Evolutionary conservation across 2,329 filamentous ascomycete genomes (phyloP), one percentile per base, ranked within the genome.

Genomic region (Fusarium sp.): DNA sequence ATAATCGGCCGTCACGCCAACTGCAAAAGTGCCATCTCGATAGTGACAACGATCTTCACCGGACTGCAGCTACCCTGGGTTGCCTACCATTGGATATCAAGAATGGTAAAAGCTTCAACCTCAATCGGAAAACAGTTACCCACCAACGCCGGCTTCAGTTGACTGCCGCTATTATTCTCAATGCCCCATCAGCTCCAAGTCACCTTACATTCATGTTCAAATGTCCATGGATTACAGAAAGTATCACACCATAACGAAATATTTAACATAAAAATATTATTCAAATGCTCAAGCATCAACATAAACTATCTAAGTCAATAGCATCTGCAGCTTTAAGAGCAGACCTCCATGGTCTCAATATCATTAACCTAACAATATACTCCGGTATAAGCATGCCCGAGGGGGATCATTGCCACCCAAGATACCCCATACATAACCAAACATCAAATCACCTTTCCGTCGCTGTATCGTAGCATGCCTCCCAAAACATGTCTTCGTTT

Each of bases 401-500:
- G 46, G 55, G 60, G 67, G 70, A 64, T 62, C 62, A 61, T 67
- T 67, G 58, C 61, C 65, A 31, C 67, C 65, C 54, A 60, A 58
- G 20, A 65, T 74, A 64, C 54, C 63, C 63, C 53, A 61, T 65
- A 66, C 53, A 66, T 68, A 63, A 65, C 60, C 56, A 70, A 68
- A 72, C 56, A 65, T 47, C 59, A 64, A 65, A 78, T 75, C 74
- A 79, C 60, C 62, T 68, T 73, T 60, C 69, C 50, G 41, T 50
- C 62, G 56, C 65, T 65, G 42, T 62, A 70, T 75, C 67, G 53
- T 72, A 65, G 63, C 74, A 66, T 75, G 56, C 60, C 67, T 65
- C 68, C 65, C 57, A 57, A 67, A 74, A 69, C 77, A 70, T 79
- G 65, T 68, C 72, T 64, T 79, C 71, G 67, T 80, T 62, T 64